Evolutionary conservation across 73 alveolate genomes (phyloP).

Genomic region (Blepharisma stoltei): DNA sequence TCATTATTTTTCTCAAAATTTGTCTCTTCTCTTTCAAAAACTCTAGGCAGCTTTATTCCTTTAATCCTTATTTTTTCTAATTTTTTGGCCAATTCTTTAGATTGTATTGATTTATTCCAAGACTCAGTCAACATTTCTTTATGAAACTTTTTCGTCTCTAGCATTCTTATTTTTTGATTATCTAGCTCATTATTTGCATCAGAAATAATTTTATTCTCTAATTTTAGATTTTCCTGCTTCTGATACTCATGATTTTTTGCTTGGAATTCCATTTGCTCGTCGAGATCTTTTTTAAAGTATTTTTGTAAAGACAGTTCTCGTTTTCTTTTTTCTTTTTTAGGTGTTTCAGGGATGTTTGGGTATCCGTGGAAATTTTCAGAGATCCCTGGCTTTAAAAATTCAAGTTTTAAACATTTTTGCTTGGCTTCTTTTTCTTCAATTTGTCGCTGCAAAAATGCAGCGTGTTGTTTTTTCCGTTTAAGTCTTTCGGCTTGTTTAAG

Average conservation of each 20-base stretch:
- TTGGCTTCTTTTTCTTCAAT: neutral
- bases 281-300: neutral
- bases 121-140: slow-evolving; percentile 11
- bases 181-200: neutral
- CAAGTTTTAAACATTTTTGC: neutral
- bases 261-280: neutral
- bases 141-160: neutral
- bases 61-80: neutral
- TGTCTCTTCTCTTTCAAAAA: too few species aligned
- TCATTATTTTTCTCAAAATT: too few species aligned
- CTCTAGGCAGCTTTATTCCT: neutral
- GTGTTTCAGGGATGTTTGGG: slow-evolving; percentile 23
- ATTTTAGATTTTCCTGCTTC: neutral
- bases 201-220: neutral
- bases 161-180: neutral
- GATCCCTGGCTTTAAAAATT: neutral
- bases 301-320: neutral
- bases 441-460: neutral
- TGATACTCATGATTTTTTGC: neutral
- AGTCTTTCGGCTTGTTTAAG: slow-evolving; percentile 1
- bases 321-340: neutral
- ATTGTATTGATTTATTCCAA: neutral
- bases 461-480: neutral
- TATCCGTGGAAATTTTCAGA: slow-evolving; percentile 23
- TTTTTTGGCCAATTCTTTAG: neutral